A percentile compares a stretch with the other conserved stretches of the same genome.
phyloP scores from a whole-genome alignment of 805 yeast genomes.

The Yamadazyma laniorum region DNA sequence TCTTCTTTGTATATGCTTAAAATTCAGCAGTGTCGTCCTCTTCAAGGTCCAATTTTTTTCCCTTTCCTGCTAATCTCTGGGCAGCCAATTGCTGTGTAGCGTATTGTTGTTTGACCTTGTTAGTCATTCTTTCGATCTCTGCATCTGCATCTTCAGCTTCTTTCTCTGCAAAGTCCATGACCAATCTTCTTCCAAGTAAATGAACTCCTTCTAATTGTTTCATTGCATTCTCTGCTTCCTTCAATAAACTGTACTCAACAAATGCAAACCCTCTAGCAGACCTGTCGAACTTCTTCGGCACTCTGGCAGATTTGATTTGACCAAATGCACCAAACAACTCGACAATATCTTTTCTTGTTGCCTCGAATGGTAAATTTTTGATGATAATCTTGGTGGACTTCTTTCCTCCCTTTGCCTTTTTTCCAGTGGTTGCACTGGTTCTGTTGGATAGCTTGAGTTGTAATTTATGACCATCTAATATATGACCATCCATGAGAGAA shows the following conservation, averaged over 20 bases:
- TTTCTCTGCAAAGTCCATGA: slow-evolving; percentile 86
- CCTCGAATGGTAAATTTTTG: slow-evolving; percentile 96
- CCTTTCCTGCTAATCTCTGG: slow-evolving; percentile 65
- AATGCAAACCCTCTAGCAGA: slow-evolving; percentile 97
- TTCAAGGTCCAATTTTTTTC: slow-evolving; percentile 66
- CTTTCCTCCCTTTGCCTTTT: slow-evolving; percentile 26
- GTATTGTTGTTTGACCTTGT: slow-evolving; percentile 77
- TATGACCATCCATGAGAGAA: slow-evolving; percentile 66
- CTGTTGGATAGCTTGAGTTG: slow-evolving; percentile 88
- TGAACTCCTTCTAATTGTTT: slow-evolving; percentile 93
- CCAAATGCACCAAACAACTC: slow-evolving; percentile 94
- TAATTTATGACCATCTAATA: slow-evolving; percentile 84
- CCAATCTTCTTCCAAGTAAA: slow-evolving; percentile 90
- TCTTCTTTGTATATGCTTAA: too few relatives aligned
- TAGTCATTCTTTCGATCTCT: slow-evolving; percentile 87
- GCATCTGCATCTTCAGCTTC: slow-evolving; percentile 84
- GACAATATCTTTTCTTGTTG: slow-evolving; percentile 87
- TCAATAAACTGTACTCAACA: slow-evolving; percentile 79
- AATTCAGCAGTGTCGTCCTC: slow-evolving; percentile 35
- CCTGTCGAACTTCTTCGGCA: slow-evolving; percentile 93
- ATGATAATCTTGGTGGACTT: slow-evolving; percentile 80
- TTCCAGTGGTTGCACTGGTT: slow-evolving; percentile 41
- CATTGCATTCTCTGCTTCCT: slow-evolving; percentile 95
- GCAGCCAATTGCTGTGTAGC: slow-evolving; percentile 75
- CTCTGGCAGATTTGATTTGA: slow-evolving; percentile 88